Evolutionary conservation across 805 yeast species (phyloP).

Genomic region (Sugiyamaella floridensis): DNA sequence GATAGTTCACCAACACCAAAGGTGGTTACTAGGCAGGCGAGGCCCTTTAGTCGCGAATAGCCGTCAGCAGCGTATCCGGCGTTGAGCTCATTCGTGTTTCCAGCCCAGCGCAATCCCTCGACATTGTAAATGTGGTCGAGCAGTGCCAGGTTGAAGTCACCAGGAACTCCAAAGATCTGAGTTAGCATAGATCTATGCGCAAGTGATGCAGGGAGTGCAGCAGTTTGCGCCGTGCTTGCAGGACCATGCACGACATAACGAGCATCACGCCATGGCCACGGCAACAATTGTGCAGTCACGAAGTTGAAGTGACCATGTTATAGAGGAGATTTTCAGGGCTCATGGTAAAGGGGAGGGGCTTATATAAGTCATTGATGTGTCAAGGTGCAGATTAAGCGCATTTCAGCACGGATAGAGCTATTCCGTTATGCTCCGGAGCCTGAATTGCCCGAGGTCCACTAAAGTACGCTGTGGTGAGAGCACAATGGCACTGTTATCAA

Average conservation of each 20-base stretch:
- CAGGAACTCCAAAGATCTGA: slow-evolving; percentile 50
- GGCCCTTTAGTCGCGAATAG: slow-evolving; percentile 72
- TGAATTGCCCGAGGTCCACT: background rate
- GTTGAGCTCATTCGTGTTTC: slow-evolving; percentile 83
- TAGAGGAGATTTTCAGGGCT: too few species aligned
- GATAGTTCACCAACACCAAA: slow-evolving; percentile 88
- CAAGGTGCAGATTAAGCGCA: too few species aligned
- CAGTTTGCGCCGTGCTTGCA: background rate
- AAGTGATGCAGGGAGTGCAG: background rate
- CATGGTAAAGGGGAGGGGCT: background rate
- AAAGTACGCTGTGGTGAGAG: background rate
- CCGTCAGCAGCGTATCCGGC: slow-evolving; percentile 90
- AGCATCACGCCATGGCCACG: background rate
- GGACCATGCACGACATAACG: background rate
- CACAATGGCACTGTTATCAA: too few species aligned
- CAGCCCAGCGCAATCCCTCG: slow-evolving; percentile 71
- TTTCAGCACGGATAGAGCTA: too few species aligned
- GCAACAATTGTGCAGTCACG: background rate
- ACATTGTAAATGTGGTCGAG: slow-evolving; percentile 60
- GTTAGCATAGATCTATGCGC: slow-evolving; percentile 1
- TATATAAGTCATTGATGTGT: too few species aligned
- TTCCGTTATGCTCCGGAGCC: too few species aligned
- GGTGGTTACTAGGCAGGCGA: slow-evolving; percentile 71
- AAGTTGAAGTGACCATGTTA: background rate
- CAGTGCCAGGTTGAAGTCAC: slow-evolving; percentile 52